These are phyloP conservation scores for Hanseniaspora lachancei DNA, from an alignment of 805 yeast genomes.

Conservation along the genomic window DNA sequence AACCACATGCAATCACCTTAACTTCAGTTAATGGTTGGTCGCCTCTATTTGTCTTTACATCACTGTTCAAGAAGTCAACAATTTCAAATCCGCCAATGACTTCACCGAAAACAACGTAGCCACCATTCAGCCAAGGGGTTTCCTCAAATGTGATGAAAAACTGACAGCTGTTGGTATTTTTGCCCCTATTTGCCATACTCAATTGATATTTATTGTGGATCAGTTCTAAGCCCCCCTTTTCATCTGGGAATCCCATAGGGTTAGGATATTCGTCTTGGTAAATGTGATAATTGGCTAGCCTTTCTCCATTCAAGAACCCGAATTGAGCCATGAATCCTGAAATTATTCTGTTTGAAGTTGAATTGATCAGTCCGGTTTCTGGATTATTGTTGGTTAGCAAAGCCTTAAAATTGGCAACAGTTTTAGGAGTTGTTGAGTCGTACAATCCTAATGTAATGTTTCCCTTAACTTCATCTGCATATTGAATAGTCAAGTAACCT, in stretches of 20 bases:
- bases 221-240: constrained; percentile 36
- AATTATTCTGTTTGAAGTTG: constrained; percentile 62
- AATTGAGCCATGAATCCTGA: constrained; percentile 67
- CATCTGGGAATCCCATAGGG: constrained; percentile 12
- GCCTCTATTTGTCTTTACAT: constrained; percentile 50
- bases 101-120: constrained; percentile 93
- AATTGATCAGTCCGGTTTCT: constrained; percentile 44
- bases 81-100: constrained; percentile 80
- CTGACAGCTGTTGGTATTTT: constrained; percentile 80
- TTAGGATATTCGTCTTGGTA: constrained; percentile 42
- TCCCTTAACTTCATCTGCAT: constrained; percentile 67
- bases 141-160: constrained; percentile 85
- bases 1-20: constrained; percentile 11
- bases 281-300: constrained; percentile 55
- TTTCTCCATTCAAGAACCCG: constrained; percentile 69
- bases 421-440: constrained; percentile 76
- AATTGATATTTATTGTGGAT: constrained; percentile 58
- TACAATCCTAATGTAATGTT: constrained; percentile 76
- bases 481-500: constrained; percentile 33
- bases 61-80: constrained; percentile 54
- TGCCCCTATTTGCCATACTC: constrained; percentile 74
- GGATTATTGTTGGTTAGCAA: constrained; percentile 66
- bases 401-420: constrained; percentile 78
- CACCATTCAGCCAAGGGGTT: constrained; percentile 78
- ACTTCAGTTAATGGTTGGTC: constrained; percentile 43